A percentile compares a stretch with the other conserved stretches of the same genome.
Evolutionary conservation across 805 yeast species (phyloP).

Genomic region (Kuraishia capsulata): DNA sequence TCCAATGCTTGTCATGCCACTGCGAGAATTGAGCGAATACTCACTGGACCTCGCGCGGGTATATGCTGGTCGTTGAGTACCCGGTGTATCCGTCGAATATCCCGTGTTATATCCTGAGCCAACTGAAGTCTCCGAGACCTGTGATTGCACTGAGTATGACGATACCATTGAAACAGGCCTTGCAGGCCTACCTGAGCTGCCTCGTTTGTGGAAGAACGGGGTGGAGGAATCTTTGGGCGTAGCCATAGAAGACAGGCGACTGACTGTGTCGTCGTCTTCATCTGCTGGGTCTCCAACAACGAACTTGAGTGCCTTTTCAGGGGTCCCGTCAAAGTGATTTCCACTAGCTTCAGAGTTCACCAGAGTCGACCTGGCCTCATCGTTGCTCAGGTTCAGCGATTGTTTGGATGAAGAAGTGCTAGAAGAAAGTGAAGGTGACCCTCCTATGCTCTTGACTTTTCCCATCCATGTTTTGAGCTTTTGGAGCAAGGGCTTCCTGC

Average conservation of each 20-base stretch:
- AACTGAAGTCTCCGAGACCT: slow-evolving; percentile 42
- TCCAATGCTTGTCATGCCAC: not conserved
- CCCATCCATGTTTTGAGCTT: not conserved
- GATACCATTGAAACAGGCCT: slow-evolving; percentile 47
- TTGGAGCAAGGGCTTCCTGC: not conserved
- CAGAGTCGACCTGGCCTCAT: not conserved
- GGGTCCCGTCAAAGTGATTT: not conserved
- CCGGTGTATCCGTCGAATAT: slow-evolving; percentile 21
- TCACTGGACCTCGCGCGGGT: slow-evolving; percentile 23
- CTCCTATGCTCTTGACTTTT: not conserved
- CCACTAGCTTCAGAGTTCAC: not conserved
- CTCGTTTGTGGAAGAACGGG: not conserved
- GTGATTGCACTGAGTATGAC: slow-evolving; percentile 37
- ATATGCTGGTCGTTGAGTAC: slow-evolving; percentile 12
- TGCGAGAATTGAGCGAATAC: slow-evolving; percentile 15
- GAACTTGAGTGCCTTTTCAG: not conserved
- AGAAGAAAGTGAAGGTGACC: not conserved
- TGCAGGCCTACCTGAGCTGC: slow-evolving; percentile 8
- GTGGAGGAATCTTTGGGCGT: too few species aligned
- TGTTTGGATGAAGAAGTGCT: not conserved
- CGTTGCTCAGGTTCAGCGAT: not conserved
- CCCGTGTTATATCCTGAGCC: slow-evolving; percentile 27
- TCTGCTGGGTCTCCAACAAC: not conserved
- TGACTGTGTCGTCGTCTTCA: not conserved
- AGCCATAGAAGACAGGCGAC: too few species aligned